phyloP scores from a whole-genome alignment of 2,329 filamentous ascomycete species.

The Monosporascus sp. region DNA sequence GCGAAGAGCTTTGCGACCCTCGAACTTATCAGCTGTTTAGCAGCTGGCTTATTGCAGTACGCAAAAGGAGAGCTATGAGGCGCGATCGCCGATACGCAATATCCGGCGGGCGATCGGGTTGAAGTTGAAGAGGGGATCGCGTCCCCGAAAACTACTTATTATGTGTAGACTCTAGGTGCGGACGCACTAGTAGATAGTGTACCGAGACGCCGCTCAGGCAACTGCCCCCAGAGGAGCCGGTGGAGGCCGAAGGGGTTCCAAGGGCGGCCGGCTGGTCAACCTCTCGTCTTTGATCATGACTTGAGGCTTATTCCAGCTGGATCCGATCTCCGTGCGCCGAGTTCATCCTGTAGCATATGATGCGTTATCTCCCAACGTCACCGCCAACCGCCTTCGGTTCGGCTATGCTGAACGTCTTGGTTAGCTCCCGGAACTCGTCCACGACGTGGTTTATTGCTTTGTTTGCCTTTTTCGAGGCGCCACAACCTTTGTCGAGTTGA shows the following conservation, averaged over 20 bases:
- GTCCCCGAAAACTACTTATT: not conserved
- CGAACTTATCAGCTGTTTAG: too few species aligned
- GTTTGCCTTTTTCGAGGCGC: too few species aligned
- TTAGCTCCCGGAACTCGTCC: conserved; percentile 60
- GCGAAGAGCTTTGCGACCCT: conserved; percentile 48
- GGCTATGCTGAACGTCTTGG: conserved; percentile 62
- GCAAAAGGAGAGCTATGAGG: too few species aligned
- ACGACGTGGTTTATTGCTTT: conserved; percentile 24
- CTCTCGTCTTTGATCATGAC: conserved; percentile 35
- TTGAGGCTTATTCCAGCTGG: conserved; percentile 35
- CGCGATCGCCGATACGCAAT: too few species aligned
- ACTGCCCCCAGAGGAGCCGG: conserved; percentile 1
- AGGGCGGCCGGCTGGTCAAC: conserved; percentile 11
- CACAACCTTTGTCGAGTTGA: too few species aligned
- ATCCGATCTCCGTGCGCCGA: conserved; percentile 26
- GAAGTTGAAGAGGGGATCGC: too few species aligned
- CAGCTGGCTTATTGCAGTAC: too few species aligned
- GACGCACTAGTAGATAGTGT: conserved; percentile 60
- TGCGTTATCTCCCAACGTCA: conserved; percentile 59
- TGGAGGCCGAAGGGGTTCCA: not conserved
- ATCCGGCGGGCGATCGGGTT: too few species aligned
- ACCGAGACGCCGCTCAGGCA: conserved; percentile 41
- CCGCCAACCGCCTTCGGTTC: conserved; percentile 62
- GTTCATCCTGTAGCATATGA: conserved; percentile 37
- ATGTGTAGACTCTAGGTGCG: conserved; percentile 60